phyloP scores from a whole-genome alignment of 768 basidiomycete genomes.

The Cyclocybe cylindracea region DNA sequence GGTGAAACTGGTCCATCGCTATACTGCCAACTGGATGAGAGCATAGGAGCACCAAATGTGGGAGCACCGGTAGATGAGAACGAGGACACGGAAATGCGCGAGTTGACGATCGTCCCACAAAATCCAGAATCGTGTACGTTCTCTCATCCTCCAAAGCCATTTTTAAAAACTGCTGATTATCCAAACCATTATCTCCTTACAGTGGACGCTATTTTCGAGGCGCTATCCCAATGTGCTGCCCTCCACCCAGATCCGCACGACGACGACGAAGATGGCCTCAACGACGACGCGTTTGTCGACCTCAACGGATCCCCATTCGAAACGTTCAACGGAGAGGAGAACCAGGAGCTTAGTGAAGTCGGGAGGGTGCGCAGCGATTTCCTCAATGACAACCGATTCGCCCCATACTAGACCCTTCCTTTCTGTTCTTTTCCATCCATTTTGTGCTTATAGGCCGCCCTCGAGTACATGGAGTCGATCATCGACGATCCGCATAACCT shows the following conservation, averaged over 20 bases:
- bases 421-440: constrained; percentile 22
- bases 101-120: constrained; percentile 76
- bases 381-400: constrained; percentile 71
- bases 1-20: constrained; percentile 65
- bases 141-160: neutral
- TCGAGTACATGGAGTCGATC: constrained; percentile 82
- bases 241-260: constrained; percentile 72
- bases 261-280: constrained; percentile 54
- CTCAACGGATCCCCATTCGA: constrained; percentile 49
- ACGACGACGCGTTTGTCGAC: constrained; percentile 60
- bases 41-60: constrained; percentile 36
- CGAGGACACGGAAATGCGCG: constrained; percentile 61
- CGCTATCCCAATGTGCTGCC: constrained; percentile 83
- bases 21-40: constrained; percentile 93
- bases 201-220: constrained; percentile 88
- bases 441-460: constrained; percentile 60
- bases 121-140: constrained; percentile 59
- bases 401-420: constrained; percentile 75
- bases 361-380: constrained; percentile 96
- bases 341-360: constrained; percentile 79
- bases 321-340: constrained; percentile 55
- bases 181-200: constrained; percentile 4
- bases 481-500: constrained; percentile 53
- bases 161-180: too few relatives aligned
- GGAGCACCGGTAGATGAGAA: constrained; percentile 37